phyloP scores from a whole-genome alignment of 345 rosid species.

The Arabidopsis thaliana region TAIR10.1 NC_003074.8:4917501-4918000 shows the following conservation, averaged over 20 bases:
- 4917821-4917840: neutral
- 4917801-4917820: neutral
- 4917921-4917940: constrained; percentile 43
- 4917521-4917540: neutral
- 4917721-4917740: constrained; percentile 37
- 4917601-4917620: constrained; percentile 44
- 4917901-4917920: constrained; percentile 50
- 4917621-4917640: constrained; percentile 47
- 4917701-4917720: constrained; percentile 36
- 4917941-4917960: constrained; percentile 46
- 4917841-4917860: constrained; percentile 48
- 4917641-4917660: constrained; percentile 41
- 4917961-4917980: constrained; percentile 28
- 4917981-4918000: constrained; percentile 43
- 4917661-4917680: constrained; percentile 20
- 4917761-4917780: constrained; percentile 25
- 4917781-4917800: neutral
- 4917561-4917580: constrained; percentile 38
- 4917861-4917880: constrained; percentile 54
- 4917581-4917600: constrained; percentile 44
- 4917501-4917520: constrained; percentile 13
- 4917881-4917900: constrained; percentile 49
- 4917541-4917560: constrained; percentile 31
- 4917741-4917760: constrained; percentile 32
- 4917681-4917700: constrained; percentile 44